phyloP scores from a whole-genome alignment of 2,329 filamentous ascomycete species.

The Aureobasidium sp. region DNA sequence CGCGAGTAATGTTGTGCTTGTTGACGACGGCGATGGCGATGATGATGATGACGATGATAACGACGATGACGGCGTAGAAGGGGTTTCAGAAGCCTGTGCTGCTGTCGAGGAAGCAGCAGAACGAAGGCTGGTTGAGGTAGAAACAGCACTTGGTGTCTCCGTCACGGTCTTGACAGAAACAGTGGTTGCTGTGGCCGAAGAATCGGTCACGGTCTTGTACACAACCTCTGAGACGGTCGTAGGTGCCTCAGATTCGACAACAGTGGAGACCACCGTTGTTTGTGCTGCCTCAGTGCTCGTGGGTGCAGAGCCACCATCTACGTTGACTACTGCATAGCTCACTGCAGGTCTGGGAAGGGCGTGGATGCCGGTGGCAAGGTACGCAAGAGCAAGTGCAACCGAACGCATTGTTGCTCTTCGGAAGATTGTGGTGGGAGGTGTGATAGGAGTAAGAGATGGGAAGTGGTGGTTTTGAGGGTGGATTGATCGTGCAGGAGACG shows the following conservation, averaged over 20 bases:
- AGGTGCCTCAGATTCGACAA: conserved; percentile 18
- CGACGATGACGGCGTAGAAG: conserved; percentile 15
- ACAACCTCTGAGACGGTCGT: conserved; percentile 7
- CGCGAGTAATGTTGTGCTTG: background rate
- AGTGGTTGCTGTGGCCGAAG: background rate
- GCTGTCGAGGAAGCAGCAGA: conserved; percentile 2
- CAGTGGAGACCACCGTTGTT: conserved; percentile 22
- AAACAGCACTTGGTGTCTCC: background rate
- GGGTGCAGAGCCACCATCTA: conserved; percentile 18
- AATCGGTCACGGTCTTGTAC: conserved; percentile 13
- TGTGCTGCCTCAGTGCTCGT: conserved; percentile 17
- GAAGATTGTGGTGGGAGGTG: background rate
- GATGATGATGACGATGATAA: background rate
- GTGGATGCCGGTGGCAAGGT: conserved; percentile 20
- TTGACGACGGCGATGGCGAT: background rate
- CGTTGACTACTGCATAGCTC: conserved; percentile 27
- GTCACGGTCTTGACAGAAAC: conserved; percentile 11
- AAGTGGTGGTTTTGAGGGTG: background rate
- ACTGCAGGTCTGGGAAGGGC: conserved; percentile 24
- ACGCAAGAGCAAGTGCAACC: conserved; percentile 20
- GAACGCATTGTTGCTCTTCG: conserved; percentile 10
- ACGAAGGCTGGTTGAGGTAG: conserved; percentile 9
- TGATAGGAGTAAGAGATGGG: background rate
- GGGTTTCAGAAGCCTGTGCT: conserved; percentile 7
- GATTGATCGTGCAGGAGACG: conserved; percentile 3